Evolutionary conservation across 2,329 filamentous ascomycete species (phyloP), one percentile per base, ranked within the genome.

Genomic region (Arthrobotrys conoides): DNA sequence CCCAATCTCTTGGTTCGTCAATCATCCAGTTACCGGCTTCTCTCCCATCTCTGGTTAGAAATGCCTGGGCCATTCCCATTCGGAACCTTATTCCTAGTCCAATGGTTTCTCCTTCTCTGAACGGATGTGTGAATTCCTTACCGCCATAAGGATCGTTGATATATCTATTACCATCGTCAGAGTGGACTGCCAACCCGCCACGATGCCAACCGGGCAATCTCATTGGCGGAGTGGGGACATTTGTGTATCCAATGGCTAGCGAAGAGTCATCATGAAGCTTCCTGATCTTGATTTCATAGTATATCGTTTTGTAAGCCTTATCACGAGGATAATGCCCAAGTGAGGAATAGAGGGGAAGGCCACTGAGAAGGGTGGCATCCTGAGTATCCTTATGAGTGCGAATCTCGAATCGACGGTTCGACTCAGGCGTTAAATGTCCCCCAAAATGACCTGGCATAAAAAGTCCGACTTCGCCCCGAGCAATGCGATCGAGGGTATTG

Each of bases 151-250:
- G 87, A 83, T 95, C 91, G 83, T 94, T 93, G 82, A 93, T 87
- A 83, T 91, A 96, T 83, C 88, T 88, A 81, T 91, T 88, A 0
- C 93, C 93, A 83, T 95, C 93, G 83, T 95, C 93, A 57, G 91
- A 90, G 83, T 95, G 93, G n/a, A 95, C 89, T 0, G 87, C 93
- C 14, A 94, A 82, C 80, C 89, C 91, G 18, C 89, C 92, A 38
- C 92, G 88, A 83, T 96, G 91, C 93, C 92, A 95, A 1, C 93
- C 93, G 0, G 93, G 93, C 76, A 94, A 87, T 6, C 93, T 88
- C 86, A 93, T 95, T 0, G 88, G 87, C 5, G 93, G 93, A 82
- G 94, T 95, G 6, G 93, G 93, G 59, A 91, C 88, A 0, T 92
- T 92, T 0, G 88, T 85, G 83, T 90, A 93, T 9, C 93, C 93